Base-by-base conservation (phyloP, 768 basidiomycete genomes). In the Boletus subparvulus region DNA sequence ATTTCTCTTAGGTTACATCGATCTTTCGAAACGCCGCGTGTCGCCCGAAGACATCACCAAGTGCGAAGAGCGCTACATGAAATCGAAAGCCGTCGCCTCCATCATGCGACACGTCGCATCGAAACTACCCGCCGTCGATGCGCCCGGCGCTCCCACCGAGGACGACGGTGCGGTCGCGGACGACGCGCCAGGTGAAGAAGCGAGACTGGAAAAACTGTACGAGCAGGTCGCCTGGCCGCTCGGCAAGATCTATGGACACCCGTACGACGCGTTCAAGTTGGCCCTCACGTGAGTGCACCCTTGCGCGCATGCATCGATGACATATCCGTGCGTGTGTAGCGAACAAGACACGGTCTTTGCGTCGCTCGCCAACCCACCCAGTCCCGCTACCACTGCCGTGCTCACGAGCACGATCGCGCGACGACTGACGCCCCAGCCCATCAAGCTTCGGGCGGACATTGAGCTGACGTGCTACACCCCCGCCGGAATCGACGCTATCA, bases 1-100 rank as follows among this genome's bases (percentile, higher is more conserved):
- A n/a, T n/a, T n/a, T n/a, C n/a, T n/a, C n/a, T n/a, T n/a, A 96
- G 94, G 96, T 11, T 98, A 99, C 75, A 99, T 99, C 70, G 97
- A 99, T 82, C 81, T 98, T 26, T 98, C 95, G 47, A 99, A 99
- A 79, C 87, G 97, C 59, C 89, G 96, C 63, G 97, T 99, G 5
- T 97, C 94, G 3, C 90, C 96, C 3, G 97, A 99, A 70, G 97
- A 98, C 70, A 96, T 99, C 69, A 85, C 87, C n/a, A 97, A 97
- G 75, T 98, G 97, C 76, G 96, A 98, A 72, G 96, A 98, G 66
- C 86, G 93, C 42, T 99, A 92, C 74, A 94, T 96, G 83, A 99
- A 99, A 76, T 94, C 92, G 16, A 97, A 97, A 77, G 87, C 93
- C 1, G 94, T 98, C 26, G 88, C 94, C 40, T 94, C 91, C 12